Base-by-base conservation (phyloP, 345 rosid genomes). In the Brassica incana region DNA sequence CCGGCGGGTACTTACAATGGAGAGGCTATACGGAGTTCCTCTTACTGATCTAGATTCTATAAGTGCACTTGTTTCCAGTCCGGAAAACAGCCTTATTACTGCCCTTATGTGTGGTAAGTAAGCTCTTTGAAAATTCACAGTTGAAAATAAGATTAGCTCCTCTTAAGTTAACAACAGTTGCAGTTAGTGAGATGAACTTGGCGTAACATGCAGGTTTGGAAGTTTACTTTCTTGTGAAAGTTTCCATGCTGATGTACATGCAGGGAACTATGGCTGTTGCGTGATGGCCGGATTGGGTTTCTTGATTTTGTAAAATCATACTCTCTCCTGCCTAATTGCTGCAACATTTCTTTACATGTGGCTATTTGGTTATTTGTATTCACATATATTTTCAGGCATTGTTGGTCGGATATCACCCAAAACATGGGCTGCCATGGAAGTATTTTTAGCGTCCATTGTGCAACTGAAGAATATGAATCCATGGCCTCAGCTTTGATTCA, bases 211-310 rank as follows among this genome's bases (percentile, higher is more conserved):
- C 85, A 94, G 99, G 97, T 95, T 95, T 88, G 99, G 99, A 65
- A 95, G 99, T 77, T 83, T 95, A 81, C 94, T 95, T 69, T 97
- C 94, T 50, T 92, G 99, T 82, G 98, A 92, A 83, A 87, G 83
- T 78, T 95, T 95, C 87, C 99, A 92, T 83, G 99, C 99, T 77
- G 99, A 95, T 91, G 99, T 95, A 25, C 99, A 95, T 81, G 99
- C 97, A 1, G 98, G 99, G 74, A 95, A 95, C 86, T 92, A 77
- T 92, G 98, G 99, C 62, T 90, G 74, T 84, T 95, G 82, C 91
- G 91, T 67, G 97, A 95, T 89, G 99, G 99, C 65, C 97, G 95
- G 56, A 92, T 92, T 77, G 97, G 99, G 32, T 95, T 90, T 88
- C 97, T 95, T 82, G 99, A 95, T 90, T 92, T 92, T 81, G 97